phyloP scores from a whole-genome alignment of 805 yeast species.

The Kuraishia ogatae region DNA sequence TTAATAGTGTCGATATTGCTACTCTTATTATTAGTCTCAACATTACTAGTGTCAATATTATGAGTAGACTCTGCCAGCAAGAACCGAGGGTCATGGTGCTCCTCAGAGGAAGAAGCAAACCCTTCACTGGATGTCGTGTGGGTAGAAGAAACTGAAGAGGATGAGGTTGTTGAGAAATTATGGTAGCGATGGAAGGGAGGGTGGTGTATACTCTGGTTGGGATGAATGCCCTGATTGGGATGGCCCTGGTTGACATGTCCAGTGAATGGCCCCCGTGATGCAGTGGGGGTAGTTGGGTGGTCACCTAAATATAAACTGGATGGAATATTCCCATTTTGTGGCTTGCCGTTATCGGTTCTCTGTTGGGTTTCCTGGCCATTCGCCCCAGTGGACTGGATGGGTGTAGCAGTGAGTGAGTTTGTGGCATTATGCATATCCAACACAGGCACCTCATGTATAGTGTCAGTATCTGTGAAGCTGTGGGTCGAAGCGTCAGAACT shows the following conservation, averaged over 20 bases:
- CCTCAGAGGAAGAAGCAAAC: conserved; percentile 10
- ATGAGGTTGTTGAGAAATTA: background rate
- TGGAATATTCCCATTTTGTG: background rate
- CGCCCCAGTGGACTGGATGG: no score
- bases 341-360: background rate
- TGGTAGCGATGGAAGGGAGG: background rate
- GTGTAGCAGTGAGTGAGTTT: no score
- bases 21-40: no score
- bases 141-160: background rate
- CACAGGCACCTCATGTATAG: no score
- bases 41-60: no score
- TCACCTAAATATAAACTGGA: background rate
- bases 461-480: background rate
- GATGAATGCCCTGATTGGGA: no score
- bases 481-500: background rate
- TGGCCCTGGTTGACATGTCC: no score
- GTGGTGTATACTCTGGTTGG: no score
- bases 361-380: no score
- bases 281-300: background rate
- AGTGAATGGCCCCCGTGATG: background rate
- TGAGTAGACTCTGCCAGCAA: background rate
- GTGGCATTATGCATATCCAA: no score
- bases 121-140: background rate
- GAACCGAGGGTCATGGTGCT: conserved; percentile 4
- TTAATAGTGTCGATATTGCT: no score